Evolutionary conservation across 805 yeast genomes (phyloP).

Genomic region (Suhomyces sp.): DNA sequence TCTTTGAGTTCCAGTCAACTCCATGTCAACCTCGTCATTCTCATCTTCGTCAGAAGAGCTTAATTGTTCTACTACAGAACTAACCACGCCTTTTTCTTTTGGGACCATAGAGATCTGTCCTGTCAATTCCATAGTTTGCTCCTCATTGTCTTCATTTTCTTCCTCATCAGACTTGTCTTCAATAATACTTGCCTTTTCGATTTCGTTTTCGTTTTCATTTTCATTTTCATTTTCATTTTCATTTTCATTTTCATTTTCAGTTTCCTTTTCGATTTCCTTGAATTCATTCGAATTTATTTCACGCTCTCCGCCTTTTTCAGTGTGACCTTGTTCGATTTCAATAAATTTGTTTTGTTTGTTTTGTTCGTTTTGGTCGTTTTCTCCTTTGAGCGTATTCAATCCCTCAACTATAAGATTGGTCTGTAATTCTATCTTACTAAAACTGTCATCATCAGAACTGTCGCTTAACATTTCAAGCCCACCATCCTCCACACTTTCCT

Average conservation of each 20-base stretch:
- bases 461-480: constrained; percentile 19
- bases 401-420: not conserved
- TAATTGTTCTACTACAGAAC: not conserved
- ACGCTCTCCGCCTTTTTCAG: no score
- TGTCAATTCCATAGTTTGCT: constrained; percentile 29
- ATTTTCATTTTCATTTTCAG: no score
- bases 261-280: no score
- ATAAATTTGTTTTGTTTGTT: not conserved
- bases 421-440: not conserved
- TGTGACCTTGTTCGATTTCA: no score
- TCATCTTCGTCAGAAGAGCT: constrained; percentile 9
- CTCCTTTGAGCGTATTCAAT: not conserved
- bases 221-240: no score
- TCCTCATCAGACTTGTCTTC: not conserved
- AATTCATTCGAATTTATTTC: no score
- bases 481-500: constrained; percentile 6
- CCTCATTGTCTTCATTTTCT: constrained; percentile 6
- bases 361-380: not conserved
- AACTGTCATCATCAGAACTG: constrained; percentile 17
- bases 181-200: not conserved
- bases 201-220: no score
- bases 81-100: not conserved
- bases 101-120: not conserved
- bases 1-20: constrained; percentile 13
- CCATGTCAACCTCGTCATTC: constrained; percentile 23